Base-by-base conservation (phyloP, 371 early-diverging fungal species). In the Rhizopus arrhizus region DNA sequence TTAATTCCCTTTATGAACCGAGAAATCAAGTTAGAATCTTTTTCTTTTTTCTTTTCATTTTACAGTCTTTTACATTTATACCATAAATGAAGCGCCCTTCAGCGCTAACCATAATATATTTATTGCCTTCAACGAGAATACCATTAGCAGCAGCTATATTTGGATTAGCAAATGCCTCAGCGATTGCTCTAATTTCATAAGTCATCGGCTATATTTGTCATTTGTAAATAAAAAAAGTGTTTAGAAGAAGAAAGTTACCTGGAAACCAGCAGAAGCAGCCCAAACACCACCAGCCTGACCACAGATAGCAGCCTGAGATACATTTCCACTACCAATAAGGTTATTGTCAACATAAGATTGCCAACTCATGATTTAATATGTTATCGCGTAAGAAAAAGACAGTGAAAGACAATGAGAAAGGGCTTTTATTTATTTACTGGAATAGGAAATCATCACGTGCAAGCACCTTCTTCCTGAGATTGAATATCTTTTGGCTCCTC, bases 321-420 rank as follows among this genome's bases (percentile, higher is more conserved):
- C 85, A 63, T 87, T 83, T 40, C 86, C 85, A 60, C 92, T 90
- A 45, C 84, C 92, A 59, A 93, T 64, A 48, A 96, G 87, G 82
- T 90, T 89, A 72, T 35, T 70, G 74, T 94, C 94, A 64, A 95
- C 92, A 84, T 94, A 94, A 62, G 82, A 58, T 84, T 93, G 90
- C 92, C 93, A 93, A 70, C 89, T 89, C 93, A 88, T 89, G 69
- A 53, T 84, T 69, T 45, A 33, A 6, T 53, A 15, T 45, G n/a
- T 13, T 40, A 49, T 40, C 31, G 33, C 6, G 42, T 33, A 13
- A 41, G 41, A 59, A 11, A 55, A 56, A 43, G 51, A 46, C 43
- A 62, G 22, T 47, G 29, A 49, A 41, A 32, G 6, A 58, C 33
- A 59, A 42, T 47, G 49, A 59, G 36, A 51, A 49, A 35, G 11